Evolutionary conservation across 441 rosid genomes (phyloP).

Genomic region (Euphorbia corollata): DNA sequence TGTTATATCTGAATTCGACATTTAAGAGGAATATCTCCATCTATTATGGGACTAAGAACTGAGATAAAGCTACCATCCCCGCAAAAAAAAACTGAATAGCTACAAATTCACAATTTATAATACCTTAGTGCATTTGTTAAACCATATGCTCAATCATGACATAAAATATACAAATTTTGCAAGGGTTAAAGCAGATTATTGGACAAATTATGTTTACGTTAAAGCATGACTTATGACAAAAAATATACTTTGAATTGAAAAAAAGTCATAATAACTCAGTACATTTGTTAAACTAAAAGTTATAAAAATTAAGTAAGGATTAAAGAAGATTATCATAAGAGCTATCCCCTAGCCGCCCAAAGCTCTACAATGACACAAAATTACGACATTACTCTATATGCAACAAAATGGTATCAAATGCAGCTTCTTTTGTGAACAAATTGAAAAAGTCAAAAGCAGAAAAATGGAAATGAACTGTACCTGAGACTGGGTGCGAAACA

Average conservation of each 20-base stretch:
- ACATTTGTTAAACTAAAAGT: neutral
- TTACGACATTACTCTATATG: neutral
- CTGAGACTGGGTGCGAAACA: constrained; percentile 74
- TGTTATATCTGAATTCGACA: neutral
- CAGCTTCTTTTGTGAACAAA: neutral
- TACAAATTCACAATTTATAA: neutral
- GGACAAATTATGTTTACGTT: too few species aligned
- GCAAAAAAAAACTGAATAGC: neutral
- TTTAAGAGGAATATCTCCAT: neutral
- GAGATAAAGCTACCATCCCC: neutral
- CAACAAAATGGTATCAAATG: neutral
- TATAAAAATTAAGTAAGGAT: neutral
- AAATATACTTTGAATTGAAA: too few species aligned
- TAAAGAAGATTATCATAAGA: neutral
- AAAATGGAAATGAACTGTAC: constrained; percentile 22
- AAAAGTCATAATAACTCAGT: too few species aligned
- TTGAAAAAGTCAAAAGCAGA: neutral
- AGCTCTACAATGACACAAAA: neutral
- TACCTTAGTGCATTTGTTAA: neutral
- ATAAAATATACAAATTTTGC: too few species aligned
- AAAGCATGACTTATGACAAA: too few species aligned
- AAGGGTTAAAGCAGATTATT: too few species aligned
- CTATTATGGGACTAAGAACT: neutral
- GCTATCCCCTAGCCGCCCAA: neutral
- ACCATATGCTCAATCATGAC: neutral